Conservation (phyloP, 805 yeast species). For the Blastobotrys americana region DNA sequence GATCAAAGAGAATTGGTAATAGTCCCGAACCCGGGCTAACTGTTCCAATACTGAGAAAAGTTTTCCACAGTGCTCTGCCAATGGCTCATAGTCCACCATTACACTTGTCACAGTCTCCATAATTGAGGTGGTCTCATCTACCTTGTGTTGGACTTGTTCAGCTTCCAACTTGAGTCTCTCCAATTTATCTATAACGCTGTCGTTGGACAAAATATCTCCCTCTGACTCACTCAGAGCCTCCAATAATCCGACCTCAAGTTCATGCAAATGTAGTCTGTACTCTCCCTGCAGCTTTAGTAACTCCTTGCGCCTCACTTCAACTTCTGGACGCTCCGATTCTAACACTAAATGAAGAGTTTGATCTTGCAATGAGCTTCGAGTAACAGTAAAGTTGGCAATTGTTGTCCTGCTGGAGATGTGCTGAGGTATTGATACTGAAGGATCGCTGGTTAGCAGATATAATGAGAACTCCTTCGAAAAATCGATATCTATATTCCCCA, state of each 20-base stretch:
- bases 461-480: constrained; percentile 57
- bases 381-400: constrained; percentile 64
- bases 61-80: constrained; percentile 49
- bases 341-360: constrained; percentile 55
- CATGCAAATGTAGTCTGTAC: constrained; percentile 46
- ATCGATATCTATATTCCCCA: constrained; percentile 63
- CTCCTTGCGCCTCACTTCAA: constrained; percentile 50
- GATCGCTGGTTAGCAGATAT: constrained; percentile 54
- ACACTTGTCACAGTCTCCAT: constrained; percentile 48
- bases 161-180: constrained; percentile 64
- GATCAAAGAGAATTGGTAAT: constrained; percentile 54
- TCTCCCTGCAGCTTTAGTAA: constrained; percentile 51
- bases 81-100: constrained; percentile 41
- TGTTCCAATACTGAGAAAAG: constrained; percentile 43
- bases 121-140: constrained; percentile 47
- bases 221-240: constrained; percentile 47
- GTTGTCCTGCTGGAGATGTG: constrained; percentile 58
- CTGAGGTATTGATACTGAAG: constrained; percentile 40
- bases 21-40: constrained; percentile 37
- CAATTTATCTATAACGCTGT: constrained; percentile 48
- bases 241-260: constrained; percentile 54
- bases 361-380: constrained; percentile 56
- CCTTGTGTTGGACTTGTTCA: constrained; percentile 42
- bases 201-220: constrained; percentile 64
- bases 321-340: constrained; percentile 52